phyloP scores from a whole-genome alignment of 257 asterid species.

The Forsythia suspensa region DNA sequence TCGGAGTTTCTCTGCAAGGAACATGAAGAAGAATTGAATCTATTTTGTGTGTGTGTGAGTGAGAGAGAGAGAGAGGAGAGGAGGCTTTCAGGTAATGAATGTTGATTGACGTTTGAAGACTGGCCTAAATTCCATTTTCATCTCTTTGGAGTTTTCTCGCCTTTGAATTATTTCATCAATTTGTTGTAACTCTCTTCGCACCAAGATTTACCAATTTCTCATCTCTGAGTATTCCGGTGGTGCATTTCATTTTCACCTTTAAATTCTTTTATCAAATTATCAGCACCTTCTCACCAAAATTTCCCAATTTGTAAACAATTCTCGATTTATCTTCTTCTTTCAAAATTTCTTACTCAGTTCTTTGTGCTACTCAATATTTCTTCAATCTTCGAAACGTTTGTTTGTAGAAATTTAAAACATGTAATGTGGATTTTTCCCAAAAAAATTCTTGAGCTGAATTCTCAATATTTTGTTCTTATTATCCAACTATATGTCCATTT shows the following conservation, averaged over 20 bases:
- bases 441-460: background rate
- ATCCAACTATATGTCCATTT: constrained; percentile 9
- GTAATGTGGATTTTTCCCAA: background rate
- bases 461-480: background rate
- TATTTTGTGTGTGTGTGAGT: background rate
- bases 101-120: background rate
- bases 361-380: background rate
- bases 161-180: constrained; percentile 21
- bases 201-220: constrained; percentile 14
- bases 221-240: background rate
- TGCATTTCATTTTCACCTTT: constrained; percentile 9
- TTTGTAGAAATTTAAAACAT: background rate
- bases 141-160: background rate
- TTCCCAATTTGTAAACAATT: background rate
- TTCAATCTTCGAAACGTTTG: background rate
- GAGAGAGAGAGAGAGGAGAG: constrained; percentile 2
- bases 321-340: background rate
- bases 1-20: constrained; percentile 11
- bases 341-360: background rate
- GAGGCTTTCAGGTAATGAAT: constrained; percentile 32
- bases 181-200: constrained; percentile 21
- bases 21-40: constrained; percentile 2
- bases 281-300: constrained; percentile 22
- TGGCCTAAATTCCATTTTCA: background rate
- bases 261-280: constrained; percentile 16